A percentile compares a stretch with the other conserved stretches of the same genome.
phyloP scores from a whole-genome alignment of 371 early-diverging fungal genomes.

The Funneliformis caledonium region DNA sequence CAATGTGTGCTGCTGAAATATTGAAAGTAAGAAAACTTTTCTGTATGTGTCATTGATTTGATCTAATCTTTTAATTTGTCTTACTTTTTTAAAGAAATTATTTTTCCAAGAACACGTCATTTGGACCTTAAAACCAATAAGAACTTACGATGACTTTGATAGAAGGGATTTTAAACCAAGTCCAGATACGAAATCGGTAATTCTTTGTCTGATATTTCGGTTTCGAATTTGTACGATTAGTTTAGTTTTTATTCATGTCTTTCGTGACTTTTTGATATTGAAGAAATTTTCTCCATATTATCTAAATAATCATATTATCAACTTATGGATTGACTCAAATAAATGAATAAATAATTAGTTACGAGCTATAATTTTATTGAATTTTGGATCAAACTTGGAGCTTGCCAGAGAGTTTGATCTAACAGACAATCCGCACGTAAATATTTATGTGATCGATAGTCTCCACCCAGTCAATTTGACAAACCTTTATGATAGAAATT shows the following conservation, averaged over 20 bases:
- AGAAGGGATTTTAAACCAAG: not conserved
- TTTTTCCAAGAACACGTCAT: constrained; percentile 10
- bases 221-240: not conserved
- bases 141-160: not conserved
- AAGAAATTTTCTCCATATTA: not conserved
- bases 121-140: constrained; percentile 11
- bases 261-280: constrained; percentile 1
- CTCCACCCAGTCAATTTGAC: constrained; percentile 1
- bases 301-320: not conserved
- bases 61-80: not conserved
- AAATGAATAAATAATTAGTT: constrained; percentile 9
- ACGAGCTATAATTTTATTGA: constrained; percentile 30
- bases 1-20: constrained; percentile 29
- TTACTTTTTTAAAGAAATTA: not conserved
- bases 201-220: not conserved
- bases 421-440: not conserved
- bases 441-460: constrained; percentile 21
- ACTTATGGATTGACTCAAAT: not conserved
- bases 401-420: constrained; percentile 12
- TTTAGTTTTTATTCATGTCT: not conserved
- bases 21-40: not conserved
- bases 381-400: constrained; percentile 18
- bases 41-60: not conserved
- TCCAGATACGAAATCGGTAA: constrained; percentile 7
- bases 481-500: constrained; percentile 7